These are phyloP conservation scores for Pyrus betulifolia DNA, from an alignment of 306 rosid genomes.

Conservation along the genomic window DNA sequence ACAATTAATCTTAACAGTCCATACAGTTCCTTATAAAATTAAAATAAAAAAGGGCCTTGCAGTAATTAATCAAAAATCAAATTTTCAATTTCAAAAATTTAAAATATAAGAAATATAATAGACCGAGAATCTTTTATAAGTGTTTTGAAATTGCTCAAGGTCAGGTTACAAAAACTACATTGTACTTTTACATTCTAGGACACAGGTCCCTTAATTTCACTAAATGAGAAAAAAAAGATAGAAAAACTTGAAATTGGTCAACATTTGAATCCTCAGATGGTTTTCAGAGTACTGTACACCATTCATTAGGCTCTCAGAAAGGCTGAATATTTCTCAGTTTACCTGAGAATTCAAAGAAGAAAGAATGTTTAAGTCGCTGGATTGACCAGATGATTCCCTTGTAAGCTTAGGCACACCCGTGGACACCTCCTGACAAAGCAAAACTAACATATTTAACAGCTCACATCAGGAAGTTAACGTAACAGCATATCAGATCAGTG, in stretches of 20 bases:
- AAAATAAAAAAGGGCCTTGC: background rate
- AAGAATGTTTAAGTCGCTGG: constrained; percentile 88
- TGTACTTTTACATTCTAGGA: background rate
- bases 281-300: constrained; percentile 8
- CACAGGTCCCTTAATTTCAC: background rate
- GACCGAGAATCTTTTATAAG: background rate
- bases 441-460: background rate
- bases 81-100: background rate
- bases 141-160: background rate
- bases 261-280: background rate
- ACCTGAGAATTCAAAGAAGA: constrained; percentile 98
- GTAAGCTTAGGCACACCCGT: constrained; percentile 70
- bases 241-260: background rate
- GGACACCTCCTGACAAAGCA: constrained; percentile 73
- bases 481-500: background rate
- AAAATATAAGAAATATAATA: background rate
- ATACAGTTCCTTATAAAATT: background rate
- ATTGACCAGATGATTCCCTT: constrained; percentile 76
- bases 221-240: background rate
- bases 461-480: background rate
- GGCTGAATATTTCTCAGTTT: constrained; percentile 16
- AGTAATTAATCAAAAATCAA: background rate
- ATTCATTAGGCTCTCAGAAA: constrained; percentile 2
- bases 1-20: background rate
- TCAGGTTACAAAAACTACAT: background rate